A percentile compares a stretch with the other conserved stretches of the same genome.
Evolutionary conservation across 2,329 filamentous ascomycete genomes (phyloP).

Genomic region (Dryadomyces quercivorus): DNA sequence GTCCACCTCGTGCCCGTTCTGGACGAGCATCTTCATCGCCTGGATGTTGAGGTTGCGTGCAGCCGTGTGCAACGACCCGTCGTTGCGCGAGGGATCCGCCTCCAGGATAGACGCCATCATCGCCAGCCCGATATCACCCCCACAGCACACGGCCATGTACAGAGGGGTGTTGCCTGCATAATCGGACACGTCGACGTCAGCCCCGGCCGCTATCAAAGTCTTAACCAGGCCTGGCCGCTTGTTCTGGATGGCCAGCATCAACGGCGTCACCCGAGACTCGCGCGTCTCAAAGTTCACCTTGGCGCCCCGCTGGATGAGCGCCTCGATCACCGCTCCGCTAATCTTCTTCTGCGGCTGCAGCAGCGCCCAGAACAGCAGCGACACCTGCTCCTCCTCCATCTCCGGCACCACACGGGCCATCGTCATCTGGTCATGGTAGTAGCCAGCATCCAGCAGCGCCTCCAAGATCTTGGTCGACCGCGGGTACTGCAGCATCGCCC

Average conservation of each 20-base stretch:
- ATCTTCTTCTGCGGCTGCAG: slow-evolving; percentile 51
- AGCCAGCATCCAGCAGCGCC: slow-evolving; percentile 42
- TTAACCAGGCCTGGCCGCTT: slow-evolving; percentile 45
- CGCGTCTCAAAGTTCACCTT: slow-evolving; percentile 45
- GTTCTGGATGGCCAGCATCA: slow-evolving; percentile 46
- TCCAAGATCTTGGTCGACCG: slow-evolving; percentile 39
- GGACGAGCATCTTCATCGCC: slow-evolving; percentile 42
- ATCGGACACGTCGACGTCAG: slow-evolving; percentile 35
- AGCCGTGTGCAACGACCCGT: slow-evolving; percentile 56
- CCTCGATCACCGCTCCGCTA: slow-evolving; percentile 43
- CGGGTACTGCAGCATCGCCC: slow-evolving; percentile 41
- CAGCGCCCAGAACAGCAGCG: slow-evolving; percentile 48
- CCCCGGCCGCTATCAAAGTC: slow-evolving; percentile 26
- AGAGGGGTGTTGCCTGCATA: slow-evolving; percentile 43
- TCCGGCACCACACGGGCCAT: slow-evolving; percentile 30
- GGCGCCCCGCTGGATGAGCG: slow-evolving; percentile 41
- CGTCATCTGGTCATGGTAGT: slow-evolving; percentile 44
- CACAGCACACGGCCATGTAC: slow-evolving; percentile 44
- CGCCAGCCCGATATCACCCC: slow-evolving; percentile 37
- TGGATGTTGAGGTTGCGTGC: slow-evolving; percentile 45
- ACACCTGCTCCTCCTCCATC: slow-evolving; percentile 39
- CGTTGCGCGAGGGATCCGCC: slow-evolving; percentile 44
- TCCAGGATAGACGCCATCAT: slow-evolving; percentile 44
- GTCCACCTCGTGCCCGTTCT: slow-evolving; percentile 49
- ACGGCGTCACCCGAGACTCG: slow-evolving; percentile 39